phyloP scores from a whole-genome alignment of 257 asterid species.

The Solanum appendiculatum region DNA sequence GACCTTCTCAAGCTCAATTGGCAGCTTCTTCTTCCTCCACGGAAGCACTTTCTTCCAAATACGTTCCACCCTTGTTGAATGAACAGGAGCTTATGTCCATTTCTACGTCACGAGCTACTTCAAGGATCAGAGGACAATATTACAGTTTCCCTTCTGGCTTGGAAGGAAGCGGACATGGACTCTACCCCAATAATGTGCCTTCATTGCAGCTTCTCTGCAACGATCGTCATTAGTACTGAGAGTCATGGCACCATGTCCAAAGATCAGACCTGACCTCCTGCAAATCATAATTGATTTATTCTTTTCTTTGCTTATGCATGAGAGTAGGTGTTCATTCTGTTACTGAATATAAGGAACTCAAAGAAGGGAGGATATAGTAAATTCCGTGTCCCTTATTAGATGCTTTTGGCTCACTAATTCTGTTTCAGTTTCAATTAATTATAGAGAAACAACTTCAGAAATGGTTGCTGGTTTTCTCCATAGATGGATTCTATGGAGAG shows the following conservation, averaged over 20 bases:
- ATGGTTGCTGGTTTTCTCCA: not conserved
- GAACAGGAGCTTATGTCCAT: slow-evolving; percentile 28
- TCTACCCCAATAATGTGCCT: slow-evolving; percentile 17
- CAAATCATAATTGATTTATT: not conserved
- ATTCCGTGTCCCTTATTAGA: not conserved
- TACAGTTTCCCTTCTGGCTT: slow-evolving; percentile 27
- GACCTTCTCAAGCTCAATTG: slow-evolving; percentile 36
- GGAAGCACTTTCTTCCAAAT: slow-evolving; percentile 21
- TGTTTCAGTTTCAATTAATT: not conserved
- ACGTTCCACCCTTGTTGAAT: slow-evolving; percentile 23
- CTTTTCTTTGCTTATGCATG: slow-evolving; percentile 2
- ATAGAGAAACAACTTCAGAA: not conserved
- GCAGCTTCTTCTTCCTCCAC: slow-evolving; percentile 32
- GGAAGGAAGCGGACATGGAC: slow-evolving; percentile 23
- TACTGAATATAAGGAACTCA: not conserved
- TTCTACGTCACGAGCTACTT: slow-evolving; percentile 6
- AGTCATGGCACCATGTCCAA: not conserved
- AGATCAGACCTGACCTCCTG: not conserved
- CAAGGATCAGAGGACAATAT: slow-evolving; percentile 24
- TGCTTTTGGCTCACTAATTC: not conserved
- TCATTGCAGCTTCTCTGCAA: slow-evolving; percentile 33
- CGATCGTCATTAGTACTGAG: slow-evolving; percentile 18
- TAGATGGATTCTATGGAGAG: not conserved
- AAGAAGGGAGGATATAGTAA: not conserved
- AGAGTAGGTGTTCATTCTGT: not conserved